Base-by-base conservation (phyloP, 441 rosid genomes). In the Omphalea diandra region DNA sequence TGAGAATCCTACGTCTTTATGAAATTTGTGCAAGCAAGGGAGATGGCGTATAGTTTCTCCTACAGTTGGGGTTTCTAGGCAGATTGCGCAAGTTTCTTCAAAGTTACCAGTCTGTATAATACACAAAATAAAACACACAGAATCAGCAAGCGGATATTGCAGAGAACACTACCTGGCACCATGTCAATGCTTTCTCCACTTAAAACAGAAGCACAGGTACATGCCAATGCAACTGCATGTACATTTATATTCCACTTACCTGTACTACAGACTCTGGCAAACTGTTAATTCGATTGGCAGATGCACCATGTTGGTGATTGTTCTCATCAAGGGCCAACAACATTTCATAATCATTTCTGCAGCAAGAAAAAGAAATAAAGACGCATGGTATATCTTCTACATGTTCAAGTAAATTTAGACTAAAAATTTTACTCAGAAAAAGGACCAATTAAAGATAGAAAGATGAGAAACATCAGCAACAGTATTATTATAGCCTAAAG, bases 11-110 rank as follows among this genome's bases (percentile, higher is more conserved):
- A 94, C 98, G 68, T 82, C 89, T 82, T 94, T 90, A 78, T 94
- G 98, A 80, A 94, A 94, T 76, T 94, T 94, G 84, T 94, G 98
- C 40, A 94, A 79, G 87, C 98, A 94, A 68, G 98, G 98, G 49
- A 94, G 98, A 77, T 94, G 97, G 20, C 97, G 97, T 56, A 92
- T 86, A 22, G 87, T 83, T 62, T 92, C 98, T 77, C 98, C 97
- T 60, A 75, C 58, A 41, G 80, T 67, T 1, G 98, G 98, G 38
- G 83, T 76, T 47, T 94, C 98, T 60, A 94, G 88, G 80, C 97
- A 94, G 55, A 94, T 77, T 17, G 90, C 94, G 68, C 98, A 94
- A 24, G 83, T 80, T 75, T 91, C 97, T 70, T 84, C 89, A 56
- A 76, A 83, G 43, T 85, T 85, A 12, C 83, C 84, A 7, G 77